Evolutionary conservation across 176 grass and related monocot genomes (phyloP).

Genomic region (Poa annua): DNA sequence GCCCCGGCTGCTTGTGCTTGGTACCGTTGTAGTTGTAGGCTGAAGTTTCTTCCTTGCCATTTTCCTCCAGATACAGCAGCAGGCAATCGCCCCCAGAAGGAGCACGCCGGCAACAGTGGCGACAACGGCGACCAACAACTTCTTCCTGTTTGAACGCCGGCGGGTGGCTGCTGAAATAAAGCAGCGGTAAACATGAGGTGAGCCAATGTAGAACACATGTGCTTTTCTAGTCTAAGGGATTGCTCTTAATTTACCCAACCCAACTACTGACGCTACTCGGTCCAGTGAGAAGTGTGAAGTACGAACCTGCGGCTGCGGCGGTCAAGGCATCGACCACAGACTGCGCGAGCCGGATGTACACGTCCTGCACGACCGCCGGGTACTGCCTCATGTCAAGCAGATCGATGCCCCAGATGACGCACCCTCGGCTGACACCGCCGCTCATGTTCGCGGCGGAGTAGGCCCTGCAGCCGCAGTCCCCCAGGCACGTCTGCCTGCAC

Average conservation of each 20-base stretch:
- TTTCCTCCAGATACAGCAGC: conserved; percentile 37
- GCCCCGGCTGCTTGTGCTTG: background rate
- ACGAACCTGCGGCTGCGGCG: conserved; percentile 24
- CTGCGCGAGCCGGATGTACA: conserved; percentile 59
- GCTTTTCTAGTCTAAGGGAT: background rate
- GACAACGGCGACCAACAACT: conserved; percentile 10
- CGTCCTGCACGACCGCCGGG: conserved; percentile 21
- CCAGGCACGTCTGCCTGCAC: conserved; percentile 49
- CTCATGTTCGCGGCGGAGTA: conserved; percentile 49
- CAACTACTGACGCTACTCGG: no score
- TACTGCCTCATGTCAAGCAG: conserved; percentile 59
- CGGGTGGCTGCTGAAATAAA: conserved; percentile 28
- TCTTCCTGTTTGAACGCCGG: background rate
- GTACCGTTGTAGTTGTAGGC: background rate
- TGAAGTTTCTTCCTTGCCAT: conserved; percentile 5
- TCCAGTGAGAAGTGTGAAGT: background rate
- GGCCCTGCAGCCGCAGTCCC: conserved; percentile 53
- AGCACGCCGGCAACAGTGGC: conserved; percentile 16
- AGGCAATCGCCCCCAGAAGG: conserved; percentile 9
- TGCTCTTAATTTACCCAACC: background rate
- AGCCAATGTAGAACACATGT: background rate
- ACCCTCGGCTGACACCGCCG: conserved; percentile 36
- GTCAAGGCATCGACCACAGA: conserved; percentile 54
- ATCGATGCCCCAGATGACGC: conserved; percentile 57
- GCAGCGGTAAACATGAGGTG: background rate